phyloP scores from a whole-genome alignment of 805 yeast genomes.

The Saccharomycopsis javanensis region DNA sequence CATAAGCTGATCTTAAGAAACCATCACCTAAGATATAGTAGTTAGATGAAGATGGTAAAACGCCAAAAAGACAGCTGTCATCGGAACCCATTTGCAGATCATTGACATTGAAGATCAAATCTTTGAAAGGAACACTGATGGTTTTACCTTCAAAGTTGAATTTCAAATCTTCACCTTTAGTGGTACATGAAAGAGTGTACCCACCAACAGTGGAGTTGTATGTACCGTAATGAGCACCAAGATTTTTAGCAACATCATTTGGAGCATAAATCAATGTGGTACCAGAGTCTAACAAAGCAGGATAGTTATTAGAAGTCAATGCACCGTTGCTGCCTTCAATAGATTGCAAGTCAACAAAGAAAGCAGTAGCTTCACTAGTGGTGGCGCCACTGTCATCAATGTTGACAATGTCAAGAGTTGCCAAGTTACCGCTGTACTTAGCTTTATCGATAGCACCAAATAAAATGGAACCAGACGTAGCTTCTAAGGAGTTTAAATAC shows the following conservation, averaged over 20 bases:
- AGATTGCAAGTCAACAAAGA: slow-evolving; percentile 18
- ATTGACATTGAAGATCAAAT: slow-evolving; percentile 23
- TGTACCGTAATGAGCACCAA: slow-evolving; percentile 9
- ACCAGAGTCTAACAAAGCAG: slow-evolving; percentile 37
- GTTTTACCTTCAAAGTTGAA: slow-evolving; percentile 50
- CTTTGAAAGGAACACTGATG: slow-evolving; percentile 41
- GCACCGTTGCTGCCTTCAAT: neutral
- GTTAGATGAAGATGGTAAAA: slow-evolving; percentile 28
- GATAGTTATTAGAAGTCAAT: slow-evolving; percentile 23
- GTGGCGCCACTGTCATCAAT: slow-evolving; percentile 39
- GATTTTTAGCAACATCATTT: slow-evolving; percentile 10
- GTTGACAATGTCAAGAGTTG: slow-evolving; percentile 31
- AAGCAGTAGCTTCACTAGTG: slow-evolving; percentile 37
- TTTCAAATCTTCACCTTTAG: slow-evolving; percentile 27
- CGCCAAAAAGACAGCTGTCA: slow-evolving; percentile 35
- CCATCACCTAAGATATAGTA: slow-evolving; percentile 43
- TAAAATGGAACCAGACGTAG: slow-evolving; percentile 30
- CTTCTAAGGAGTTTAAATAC: slow-evolving; percentile 30
- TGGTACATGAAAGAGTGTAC: slow-evolving; percentile 10
- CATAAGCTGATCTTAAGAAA: slow-evolving; percentile 42
- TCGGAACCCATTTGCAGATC: neutral
- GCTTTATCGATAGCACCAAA: slow-evolving; percentile 49
- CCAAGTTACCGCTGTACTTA: slow-evolving; percentile 36
- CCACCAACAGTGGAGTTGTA: slow-evolving; percentile 8
- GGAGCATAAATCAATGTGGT: slow-evolving; percentile 39